Evolutionary conservation across 495 filamentous ascomycete genomes (phyloP).

Genomic region (Cudoniella acicularis): DNA sequence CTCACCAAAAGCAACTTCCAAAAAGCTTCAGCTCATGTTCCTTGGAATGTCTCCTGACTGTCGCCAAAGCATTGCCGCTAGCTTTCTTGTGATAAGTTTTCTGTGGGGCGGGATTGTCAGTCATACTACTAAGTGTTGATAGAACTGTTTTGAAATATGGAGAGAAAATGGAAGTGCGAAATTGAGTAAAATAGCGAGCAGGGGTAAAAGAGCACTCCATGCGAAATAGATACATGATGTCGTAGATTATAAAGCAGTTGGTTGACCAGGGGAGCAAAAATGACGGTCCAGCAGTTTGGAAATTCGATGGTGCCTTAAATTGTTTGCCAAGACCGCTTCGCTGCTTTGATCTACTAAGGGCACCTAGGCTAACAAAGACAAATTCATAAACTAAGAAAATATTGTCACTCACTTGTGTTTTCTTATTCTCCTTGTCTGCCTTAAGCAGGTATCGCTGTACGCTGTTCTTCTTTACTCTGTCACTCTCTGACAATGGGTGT

Average conservation of each 20-base stretch:
- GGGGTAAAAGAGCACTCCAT: too few relatives aligned
- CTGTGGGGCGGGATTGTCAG: conserved; percentile 38
- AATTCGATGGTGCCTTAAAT: neutral
- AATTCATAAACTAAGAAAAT: neutral
- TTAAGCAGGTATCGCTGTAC: conserved; percentile 64
- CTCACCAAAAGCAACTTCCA: conserved; percentile 89
- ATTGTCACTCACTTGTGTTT: conserved; percentile 54
- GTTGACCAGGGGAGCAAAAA: neutral
- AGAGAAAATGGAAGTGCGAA: neutral
- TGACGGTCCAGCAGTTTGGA: neutral
- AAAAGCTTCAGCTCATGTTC: conserved; percentile 76
- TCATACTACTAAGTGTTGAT: conserved; percentile 15
- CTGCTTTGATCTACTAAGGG: too few relatives aligned
- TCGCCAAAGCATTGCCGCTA: conserved; percentile 69
- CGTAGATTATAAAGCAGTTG: conserved; percentile 2
- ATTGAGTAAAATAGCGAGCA: neutral
- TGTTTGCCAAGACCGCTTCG: neutral
- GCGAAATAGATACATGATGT: neutral
- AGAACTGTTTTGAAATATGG: neutral
- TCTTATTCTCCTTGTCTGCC: conserved; percentile 65
- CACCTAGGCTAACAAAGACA: too few relatives aligned
- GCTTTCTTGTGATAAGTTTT: conserved; percentile 82
- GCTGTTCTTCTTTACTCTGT: conserved; percentile 82
- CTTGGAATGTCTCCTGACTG: conserved; percentile 67
- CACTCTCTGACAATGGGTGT: conserved; percentile 74